These are phyloP conservation scores for Talaromyces nanjingensis DNA, from an alignment of 495 filamentous ascomycete species.

Conservation along the genomic window DNA sequence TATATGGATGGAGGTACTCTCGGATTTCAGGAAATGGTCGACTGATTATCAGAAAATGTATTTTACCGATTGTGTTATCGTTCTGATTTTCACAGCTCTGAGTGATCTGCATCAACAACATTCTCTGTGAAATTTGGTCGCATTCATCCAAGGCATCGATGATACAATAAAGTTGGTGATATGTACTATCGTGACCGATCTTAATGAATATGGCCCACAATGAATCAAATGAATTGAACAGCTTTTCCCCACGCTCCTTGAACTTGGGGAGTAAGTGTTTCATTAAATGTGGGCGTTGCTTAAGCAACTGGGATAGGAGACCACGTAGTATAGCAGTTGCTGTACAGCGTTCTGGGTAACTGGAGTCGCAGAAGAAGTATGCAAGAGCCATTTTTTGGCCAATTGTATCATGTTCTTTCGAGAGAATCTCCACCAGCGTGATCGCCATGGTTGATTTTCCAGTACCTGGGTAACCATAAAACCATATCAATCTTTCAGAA, in stretches of 20 bases:
- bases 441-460: slow-evolving; percentile 25
- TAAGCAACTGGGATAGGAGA: slow-evolving; percentile 22
- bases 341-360: slow-evolving; percentile 10
- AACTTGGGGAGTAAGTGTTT: slow-evolving; percentile 19
- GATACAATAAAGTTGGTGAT: slow-evolving; percentile 17
- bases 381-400: slow-evolving; percentile 12
- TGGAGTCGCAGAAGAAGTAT: slow-evolving; percentile 27
- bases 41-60: slow-evolving; percentile 22
- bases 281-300: slow-evolving; percentile 12
- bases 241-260: slow-evolving; percentile 12
- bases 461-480: slow-evolving; percentile 20
- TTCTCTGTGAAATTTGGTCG: slow-evolving; percentile 13
- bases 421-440: slow-evolving; percentile 16
- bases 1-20: slow-evolving; percentile 11
- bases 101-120: slow-evolving; percentile 16
- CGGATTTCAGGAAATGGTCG: slow-evolving; percentile 18
- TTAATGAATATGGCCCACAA: slow-evolving; percentile 19
- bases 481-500: slow-evolving; percentile 14
- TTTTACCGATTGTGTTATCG: slow-evolving; percentile 6
- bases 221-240: slow-evolving; percentile 23
- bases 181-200: slow-evolving; percentile 2
- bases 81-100: slow-evolving; percentile 11
- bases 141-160: slow-evolving; percentile 27
- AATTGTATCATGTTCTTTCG: slow-evolving; percentile 9
- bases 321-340: slow-evolving; percentile 18